phyloP scores from a whole-genome alignment of 495 filamentous ascomycete genomes.

The Xylaria curta region DNA sequence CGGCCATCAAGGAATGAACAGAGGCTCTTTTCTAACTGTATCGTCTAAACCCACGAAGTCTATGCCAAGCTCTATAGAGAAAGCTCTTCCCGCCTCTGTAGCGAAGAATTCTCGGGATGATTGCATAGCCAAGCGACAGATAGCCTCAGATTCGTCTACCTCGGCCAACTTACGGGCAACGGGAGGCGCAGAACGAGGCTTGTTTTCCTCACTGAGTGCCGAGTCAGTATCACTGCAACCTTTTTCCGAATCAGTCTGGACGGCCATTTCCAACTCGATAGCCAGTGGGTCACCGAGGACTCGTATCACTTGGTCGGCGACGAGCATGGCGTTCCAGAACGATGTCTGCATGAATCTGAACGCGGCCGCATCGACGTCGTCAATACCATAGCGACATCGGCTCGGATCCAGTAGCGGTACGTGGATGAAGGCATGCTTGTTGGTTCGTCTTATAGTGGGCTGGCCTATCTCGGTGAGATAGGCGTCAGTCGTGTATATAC shows the following conservation, averaged over 20 bases:
- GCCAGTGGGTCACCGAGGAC: background rate
- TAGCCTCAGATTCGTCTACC: background rate
- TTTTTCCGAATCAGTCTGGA: background rate
- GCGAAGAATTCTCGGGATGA: background rate
- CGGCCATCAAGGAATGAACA: background rate
- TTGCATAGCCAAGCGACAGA: background rate
- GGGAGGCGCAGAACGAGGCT: background rate
- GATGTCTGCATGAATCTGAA: slow-evolving; percentile 12
- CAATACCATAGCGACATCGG: slow-evolving; percentile 16
- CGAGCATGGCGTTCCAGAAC: slow-evolving; percentile 20
- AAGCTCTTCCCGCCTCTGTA: background rate
- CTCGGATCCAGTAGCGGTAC: slow-evolving; percentile 14
- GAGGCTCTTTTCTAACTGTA: background rate
- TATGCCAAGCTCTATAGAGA: background rate
- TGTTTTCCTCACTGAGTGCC: background rate
- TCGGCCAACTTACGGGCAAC: background rate
- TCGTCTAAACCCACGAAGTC: background rate
- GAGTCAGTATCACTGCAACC: background rate
- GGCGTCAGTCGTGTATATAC: background rate
- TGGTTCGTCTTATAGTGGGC: background rate
- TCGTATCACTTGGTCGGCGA: background rate
- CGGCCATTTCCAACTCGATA: background rate
- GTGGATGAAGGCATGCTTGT: background rate
- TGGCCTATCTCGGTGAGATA: background rate
- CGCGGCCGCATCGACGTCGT: background rate